Evolutionary conservation across 1,284 basidiomycete species (phyloP).

Genomic region (Moesziomyces sp.): DNA sequence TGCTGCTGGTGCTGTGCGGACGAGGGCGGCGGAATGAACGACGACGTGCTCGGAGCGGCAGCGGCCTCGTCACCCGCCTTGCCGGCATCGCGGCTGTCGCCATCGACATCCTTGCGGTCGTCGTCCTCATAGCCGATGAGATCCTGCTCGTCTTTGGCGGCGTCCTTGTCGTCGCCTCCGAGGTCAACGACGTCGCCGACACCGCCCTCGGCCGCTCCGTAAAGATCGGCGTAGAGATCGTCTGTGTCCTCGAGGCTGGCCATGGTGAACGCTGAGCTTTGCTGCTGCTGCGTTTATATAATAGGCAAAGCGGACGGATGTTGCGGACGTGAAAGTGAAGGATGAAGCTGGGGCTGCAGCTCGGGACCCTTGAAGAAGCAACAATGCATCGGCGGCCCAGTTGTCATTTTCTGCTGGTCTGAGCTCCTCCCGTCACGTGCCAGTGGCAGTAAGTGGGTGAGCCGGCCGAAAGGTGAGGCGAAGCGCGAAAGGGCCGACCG

Average conservation of each 20-base stretch:
- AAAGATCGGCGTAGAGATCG: conserved; percentile 62
- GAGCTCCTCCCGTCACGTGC: too few species aligned
- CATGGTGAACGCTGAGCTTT: conserved; percentile 19
- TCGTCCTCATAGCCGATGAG: conserved; percentile 46
- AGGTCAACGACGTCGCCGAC: conserved; percentile 33
- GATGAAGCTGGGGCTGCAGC: too few species aligned
- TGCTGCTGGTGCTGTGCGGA: conserved; percentile 23
- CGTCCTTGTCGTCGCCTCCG: conserved; percentile 26
- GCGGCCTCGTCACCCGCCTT: conserved; percentile 6
- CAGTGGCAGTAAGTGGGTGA: too few species aligned
- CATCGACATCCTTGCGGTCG: conserved; percentile 1
- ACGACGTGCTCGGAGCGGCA: conserved; percentile 9
- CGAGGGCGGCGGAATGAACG: conserved; percentile 38
- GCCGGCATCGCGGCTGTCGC: not conserved
- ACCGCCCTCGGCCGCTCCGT: conserved; percentile 39
- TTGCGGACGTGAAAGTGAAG: too few species aligned
- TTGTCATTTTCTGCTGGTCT: too few species aligned
- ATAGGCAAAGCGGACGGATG: too few species aligned
- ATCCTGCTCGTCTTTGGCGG: conserved; percentile 33
- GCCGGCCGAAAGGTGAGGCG: too few species aligned
- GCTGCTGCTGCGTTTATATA: too few species aligned
- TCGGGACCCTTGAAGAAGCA: too few species aligned
- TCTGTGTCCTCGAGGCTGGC: conserved; percentile 52
- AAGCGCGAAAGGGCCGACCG: too few species aligned
- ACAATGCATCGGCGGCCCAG: too few species aligned